Base-by-base conservation (phyloP, 1,284 basidiomycete species). In the Trichosporon sp. region DNA sequence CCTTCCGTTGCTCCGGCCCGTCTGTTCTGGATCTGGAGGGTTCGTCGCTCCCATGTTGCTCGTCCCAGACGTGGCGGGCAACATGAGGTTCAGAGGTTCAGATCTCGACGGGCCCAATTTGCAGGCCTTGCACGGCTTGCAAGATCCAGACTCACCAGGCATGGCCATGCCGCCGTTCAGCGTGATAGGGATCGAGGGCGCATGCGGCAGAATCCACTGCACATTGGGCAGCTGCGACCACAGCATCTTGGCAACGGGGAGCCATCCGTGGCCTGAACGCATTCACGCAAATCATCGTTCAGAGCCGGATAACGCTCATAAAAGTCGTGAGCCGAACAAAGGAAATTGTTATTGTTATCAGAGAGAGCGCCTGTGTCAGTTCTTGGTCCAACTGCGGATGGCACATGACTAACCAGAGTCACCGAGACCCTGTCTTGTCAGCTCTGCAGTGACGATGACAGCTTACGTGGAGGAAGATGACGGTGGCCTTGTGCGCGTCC, bases 401-500 rank as follows among this genome's bases (percentile, higher is more conserved):
- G 26, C 26, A 26, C 26, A 26, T 26, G 26, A 68, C 75, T 16
- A 68, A 78, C 80, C 82, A 35, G 71, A 78, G 73, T 83, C 82
- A 8, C 81, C 82, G 7, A 84, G 76, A n/a, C 81, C 81, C 79
- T 81, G 26, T 2, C 6, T 7, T 11, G 68, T 70, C 66, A 72
- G 68, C 43, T 1, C 1, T 26, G 19, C 26, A 3, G 6, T 3
- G 38, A 40, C 2, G 4, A 8, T 1, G 21, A 3, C n/a, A 46
- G 84, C 90, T 77, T 81, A 93, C 92, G 87, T 96, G 94, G 46
- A 93, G 85, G 81, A 96, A 93, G 78, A 96, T 92, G 75, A 96
- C 89, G 1, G 92, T 94, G 3, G 93, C 92, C 1, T 91, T 91
- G 82, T 96, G 94, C 74, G 78, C 80, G 35, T 79, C 82, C 69